Conservation (phyloP, 2,329 filamentous ascomycete species). For the Ceratocystis huliohia region DNA sequence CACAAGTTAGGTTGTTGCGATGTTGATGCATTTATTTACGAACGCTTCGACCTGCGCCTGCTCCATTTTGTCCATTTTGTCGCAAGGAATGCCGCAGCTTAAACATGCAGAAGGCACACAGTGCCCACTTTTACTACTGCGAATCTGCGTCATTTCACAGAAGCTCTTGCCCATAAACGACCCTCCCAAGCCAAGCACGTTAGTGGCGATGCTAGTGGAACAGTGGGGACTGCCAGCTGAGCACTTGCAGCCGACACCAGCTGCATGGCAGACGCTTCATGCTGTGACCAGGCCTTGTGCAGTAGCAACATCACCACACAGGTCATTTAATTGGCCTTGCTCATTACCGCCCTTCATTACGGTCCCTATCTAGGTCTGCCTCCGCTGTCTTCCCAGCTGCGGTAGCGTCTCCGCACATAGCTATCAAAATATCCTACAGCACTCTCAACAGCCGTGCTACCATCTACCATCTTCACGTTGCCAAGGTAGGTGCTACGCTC, state of each 20-base stretch:
- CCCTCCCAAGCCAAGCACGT: background rate
- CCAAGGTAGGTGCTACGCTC: conserved; percentile 26
- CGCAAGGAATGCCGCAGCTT: background rate
- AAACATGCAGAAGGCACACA: background rate
- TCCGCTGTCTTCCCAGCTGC: conserved; percentile 36
- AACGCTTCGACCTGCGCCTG: background rate
- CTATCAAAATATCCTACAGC: conserved; percentile 24
- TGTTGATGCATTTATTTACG: background rate
- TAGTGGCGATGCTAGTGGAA: conserved; percentile 4
- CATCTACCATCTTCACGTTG: conserved; percentile 30
- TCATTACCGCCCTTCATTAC: background rate
- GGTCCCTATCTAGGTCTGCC: conserved; percentile 24
- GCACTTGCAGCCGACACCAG: background rate
- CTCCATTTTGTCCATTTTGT: background rate
- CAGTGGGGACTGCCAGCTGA: background rate
- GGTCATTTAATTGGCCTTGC: background rate
- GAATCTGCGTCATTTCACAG: conserved; percentile 12
- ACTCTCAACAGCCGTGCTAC: conserved; percentile 33
- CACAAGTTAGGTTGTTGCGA: background rate
- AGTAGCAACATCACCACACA: background rate
- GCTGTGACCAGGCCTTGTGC: background rate
- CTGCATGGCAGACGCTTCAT: background rate
- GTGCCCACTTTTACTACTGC: conserved; percentile 2
- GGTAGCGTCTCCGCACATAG: conserved; percentile 38
- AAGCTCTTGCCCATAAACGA: conserved; percentile 18